These are phyloP conservation scores for Nymphaea thermarum DNA, from an alignment of 164 flowering plant species.

Conservation along the genomic window DNA sequence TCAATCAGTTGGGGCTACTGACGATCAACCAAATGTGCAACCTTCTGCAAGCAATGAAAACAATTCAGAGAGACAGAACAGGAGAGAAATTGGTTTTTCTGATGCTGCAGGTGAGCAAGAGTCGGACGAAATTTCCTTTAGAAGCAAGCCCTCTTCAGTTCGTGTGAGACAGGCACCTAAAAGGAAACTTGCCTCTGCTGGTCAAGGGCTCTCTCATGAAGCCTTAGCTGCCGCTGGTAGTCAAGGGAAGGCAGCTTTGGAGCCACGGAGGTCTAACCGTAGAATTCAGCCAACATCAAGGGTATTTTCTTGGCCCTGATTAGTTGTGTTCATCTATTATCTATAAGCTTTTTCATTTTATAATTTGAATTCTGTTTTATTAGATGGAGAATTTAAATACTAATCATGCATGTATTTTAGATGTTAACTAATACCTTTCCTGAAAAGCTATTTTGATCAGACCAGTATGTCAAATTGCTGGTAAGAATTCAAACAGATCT, in stretches of 20 bases:
- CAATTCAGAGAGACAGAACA: slow-evolving; percentile 14
- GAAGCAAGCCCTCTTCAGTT: slow-evolving; percentile 27
- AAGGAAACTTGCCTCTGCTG: slow-evolving; percentile 37
- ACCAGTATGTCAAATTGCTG: background rate
- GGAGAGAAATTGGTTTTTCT: slow-evolving; percentile 20
- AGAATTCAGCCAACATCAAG: slow-evolving; percentile 96
- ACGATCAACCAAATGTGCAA: slow-evolving; percentile 19
- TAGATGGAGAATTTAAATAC: background rate
- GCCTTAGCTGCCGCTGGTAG: slow-evolving; percentile 22
- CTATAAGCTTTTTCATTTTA: background rate
- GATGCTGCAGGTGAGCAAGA: slow-evolving; percentile 24
- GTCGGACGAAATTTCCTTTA: slow-evolving; percentile 23
- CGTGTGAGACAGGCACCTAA: slow-evolving; percentile 27
- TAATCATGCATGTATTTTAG: background rate
- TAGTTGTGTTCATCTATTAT: background rate
- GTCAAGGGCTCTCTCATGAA: slow-evolving; percentile 36
- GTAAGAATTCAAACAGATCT: background rate
- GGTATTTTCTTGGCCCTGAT: slow-evolving; percentile 25
- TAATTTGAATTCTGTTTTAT: too few relatives aligned
- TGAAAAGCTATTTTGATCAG: background rate
- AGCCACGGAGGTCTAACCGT: slow-evolving; percentile 87
- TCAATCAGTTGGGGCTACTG: slow-evolving; percentile 11
- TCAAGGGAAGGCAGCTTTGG: slow-evolving; percentile 24
- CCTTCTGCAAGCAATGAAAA: slow-evolving; percentile 19
- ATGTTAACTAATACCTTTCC: background rate